A percentile compares a stretch with the other conserved stretches of the same genome.
phyloP scores from a whole-genome alignment of 2,329 filamentous ascomycete species.

The Xylariaceae sp. region DNA sequence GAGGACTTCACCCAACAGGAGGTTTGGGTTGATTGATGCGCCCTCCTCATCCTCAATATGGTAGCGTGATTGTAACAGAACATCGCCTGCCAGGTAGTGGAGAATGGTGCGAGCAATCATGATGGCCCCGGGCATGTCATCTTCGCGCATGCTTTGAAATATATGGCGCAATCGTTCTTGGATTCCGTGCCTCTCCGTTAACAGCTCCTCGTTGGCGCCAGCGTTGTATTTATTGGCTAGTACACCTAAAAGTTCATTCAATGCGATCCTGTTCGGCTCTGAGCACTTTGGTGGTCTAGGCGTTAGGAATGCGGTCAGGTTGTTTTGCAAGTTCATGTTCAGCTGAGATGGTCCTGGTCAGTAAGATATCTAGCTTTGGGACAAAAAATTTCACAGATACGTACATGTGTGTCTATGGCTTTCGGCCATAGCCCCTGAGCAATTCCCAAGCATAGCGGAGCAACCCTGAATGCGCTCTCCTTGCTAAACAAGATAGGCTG shows the following conservation, averaged over 20 bases:
- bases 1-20: conserved; percentile 20
- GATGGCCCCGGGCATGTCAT: no score
- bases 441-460: conserved; percentile 29
- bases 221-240: conserved; percentile 27
- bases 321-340: conserved; percentile 14
- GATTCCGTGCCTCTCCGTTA: conserved; percentile 9
- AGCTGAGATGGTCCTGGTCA: conserved; percentile 15
- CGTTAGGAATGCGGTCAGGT: conserved; percentile 16
- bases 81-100: conserved; percentile 29
- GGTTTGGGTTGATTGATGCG: conserved; percentile 10
- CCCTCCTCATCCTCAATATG: conserved; percentile 19
- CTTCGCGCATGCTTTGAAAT: no score
- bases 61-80: conserved; percentile 1
- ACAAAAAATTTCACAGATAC: conserved; percentile 1
- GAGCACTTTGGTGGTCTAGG: conserved; percentile 12
- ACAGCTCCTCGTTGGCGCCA: conserved; percentile 5
- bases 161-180: conserved; percentile 12
- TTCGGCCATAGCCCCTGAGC: conserved; percentile 27
- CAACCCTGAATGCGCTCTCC: conserved; percentile 22
- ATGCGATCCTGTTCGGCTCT: conserved; percentile 20
- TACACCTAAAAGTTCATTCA: conserved; percentile 24
- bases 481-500: conserved; percentile 12
- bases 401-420: conserved; percentile 22
- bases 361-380: background rate
- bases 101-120: conserved; percentile 17